phyloP scores from a whole-genome alignment of 116 monocot genomes.

The Dioscorea cayenensis region DNA sequence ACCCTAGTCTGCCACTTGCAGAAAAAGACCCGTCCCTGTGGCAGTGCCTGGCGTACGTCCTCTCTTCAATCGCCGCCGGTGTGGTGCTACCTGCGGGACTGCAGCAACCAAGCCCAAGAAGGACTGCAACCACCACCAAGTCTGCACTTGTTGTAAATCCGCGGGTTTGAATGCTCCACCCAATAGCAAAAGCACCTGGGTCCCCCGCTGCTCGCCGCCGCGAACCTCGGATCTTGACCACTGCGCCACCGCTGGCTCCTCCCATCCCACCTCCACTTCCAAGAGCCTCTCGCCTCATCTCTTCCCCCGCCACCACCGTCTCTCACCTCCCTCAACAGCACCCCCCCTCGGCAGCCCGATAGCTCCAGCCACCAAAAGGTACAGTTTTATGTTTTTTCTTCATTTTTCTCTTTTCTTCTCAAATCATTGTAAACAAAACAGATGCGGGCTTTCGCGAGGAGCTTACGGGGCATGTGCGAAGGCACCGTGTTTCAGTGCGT shows the following conservation, averaged over 20 bases:
- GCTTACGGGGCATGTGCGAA: slow-evolving; percentile 64
- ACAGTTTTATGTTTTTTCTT: too few species aligned
- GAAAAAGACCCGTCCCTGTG: slow-evolving; percentile 34
- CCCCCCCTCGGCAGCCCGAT: slow-evolving; percentile 64
- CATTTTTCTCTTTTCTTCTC: neutral
- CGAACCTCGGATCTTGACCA: too few species aligned
- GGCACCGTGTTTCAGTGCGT: slow-evolving; percentile 96
- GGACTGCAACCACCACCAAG: slow-evolving; percentile 71
- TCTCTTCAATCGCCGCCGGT: slow-evolving; percentile 2
- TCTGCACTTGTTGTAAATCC: slow-evolving; percentile 93
- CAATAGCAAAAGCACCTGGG: slow-evolving; percentile 96
- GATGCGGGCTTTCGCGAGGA: slow-evolving; percentile 52
- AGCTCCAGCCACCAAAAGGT: slow-evolving; percentile 81
- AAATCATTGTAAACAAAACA: slow-evolving; percentile 2
- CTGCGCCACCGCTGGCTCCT: too few species aligned
- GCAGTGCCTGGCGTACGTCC: slow-evolving; percentile 3
- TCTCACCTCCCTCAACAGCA: slow-evolving; percentile 67
- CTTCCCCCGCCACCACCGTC: slow-evolving; percentile 48
- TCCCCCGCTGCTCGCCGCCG: slow-evolving; percentile 89
- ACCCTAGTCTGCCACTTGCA: slow-evolving; percentile 25
- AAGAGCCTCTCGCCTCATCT: slow-evolving; percentile 71
- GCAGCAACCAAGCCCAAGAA: slow-evolving; percentile 97
- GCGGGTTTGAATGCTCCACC: slow-evolving; percentile 78
- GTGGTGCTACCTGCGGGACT: slow-evolving; percentile 67
- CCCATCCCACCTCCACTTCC: slow-evolving; percentile 46